Evolutionary conservation across 345 rosid genomes (phyloP).

Genomic region (Lepidium didymum): DNA sequence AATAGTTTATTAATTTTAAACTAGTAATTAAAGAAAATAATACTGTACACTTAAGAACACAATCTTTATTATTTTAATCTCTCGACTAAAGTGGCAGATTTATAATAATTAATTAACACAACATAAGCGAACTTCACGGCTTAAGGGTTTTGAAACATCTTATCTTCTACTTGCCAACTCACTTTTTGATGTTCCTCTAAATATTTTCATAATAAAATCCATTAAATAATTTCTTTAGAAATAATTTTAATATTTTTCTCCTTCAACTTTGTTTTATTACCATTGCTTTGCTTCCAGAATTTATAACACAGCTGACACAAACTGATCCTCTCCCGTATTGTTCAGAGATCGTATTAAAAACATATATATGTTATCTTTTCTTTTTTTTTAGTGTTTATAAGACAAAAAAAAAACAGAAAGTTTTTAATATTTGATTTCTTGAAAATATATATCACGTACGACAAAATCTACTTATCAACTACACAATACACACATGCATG

Average conservation of each 20-base stretch:
- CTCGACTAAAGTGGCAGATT: background rate
- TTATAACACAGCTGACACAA: slow-evolving; percentile 14
- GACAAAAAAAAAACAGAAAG: background rate
- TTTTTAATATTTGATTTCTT: background rate
- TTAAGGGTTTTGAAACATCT: background rate
- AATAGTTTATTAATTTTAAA: background rate
- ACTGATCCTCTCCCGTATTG: slow-evolving; percentile 16
- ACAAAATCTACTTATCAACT: slow-evolving; percentile 18
- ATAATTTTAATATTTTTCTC: background rate
- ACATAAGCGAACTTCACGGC: slow-evolving; percentile 15
- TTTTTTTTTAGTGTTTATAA: background rate
- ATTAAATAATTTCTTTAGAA: background rate
- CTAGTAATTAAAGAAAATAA: background rate
- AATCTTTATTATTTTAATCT: background rate
- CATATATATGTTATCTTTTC: background rate
- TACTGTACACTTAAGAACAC: background rate
- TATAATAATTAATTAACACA: background rate
- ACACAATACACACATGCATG: slow-evolving; percentile 16
- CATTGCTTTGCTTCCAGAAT: slow-evolving; percentile 20
- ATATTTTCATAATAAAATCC: background rate
- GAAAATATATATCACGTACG: slow-evolving; percentile 20
- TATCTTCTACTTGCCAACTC: slow-evolving; percentile 14
- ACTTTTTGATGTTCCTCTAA: slow-evolving; percentile 4
- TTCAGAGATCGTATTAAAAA: background rate
- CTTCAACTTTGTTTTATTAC: background rate